Evolutionary conservation across 257 asterid genomes (phyloP).

Genomic region (Schizonepeta tenuifolia): DNA sequence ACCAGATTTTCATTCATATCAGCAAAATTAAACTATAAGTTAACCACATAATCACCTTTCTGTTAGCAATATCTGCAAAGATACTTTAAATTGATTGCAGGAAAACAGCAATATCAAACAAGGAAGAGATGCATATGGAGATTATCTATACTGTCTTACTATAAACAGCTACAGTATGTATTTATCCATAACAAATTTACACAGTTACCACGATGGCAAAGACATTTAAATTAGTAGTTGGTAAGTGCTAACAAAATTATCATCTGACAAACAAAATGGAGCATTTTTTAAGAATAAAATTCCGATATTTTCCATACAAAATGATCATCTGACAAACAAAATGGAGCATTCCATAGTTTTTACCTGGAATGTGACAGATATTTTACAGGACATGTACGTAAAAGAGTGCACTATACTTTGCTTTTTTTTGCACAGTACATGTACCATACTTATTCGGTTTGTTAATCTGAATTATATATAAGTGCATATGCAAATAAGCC

Average conservation of each 20-base stretch:
- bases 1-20: slow-evolving; percentile 2
- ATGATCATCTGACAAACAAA: too few species aligned
- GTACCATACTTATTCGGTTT: not conserved
- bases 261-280: not conserved
- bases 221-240: slow-evolving; percentile 17
- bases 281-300: not conserved
- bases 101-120: not conserved
- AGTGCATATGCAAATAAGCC: not conserved
- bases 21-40: not conserved
- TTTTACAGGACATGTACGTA: not conserved
- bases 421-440: not conserved
- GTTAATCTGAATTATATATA: not conserved
- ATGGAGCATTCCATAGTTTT: too few species aligned
- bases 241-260: not conserved
- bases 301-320: too few species aligned
- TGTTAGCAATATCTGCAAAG: not conserved
- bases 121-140: not conserved
- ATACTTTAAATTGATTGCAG: not conserved
- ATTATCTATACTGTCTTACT: not conserved
- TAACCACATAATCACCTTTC: slow-evolving; percentile 8
- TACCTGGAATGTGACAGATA: not conserved
- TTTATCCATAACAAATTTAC: not conserved
- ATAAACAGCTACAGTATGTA: not conserved
- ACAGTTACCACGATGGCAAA: not conserved
- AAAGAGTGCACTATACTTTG: not conserved